Evolutionary conservation across 164 flowering plant genomes (phyloP).

Genomic region (Berberis vulgaris): DNA sequence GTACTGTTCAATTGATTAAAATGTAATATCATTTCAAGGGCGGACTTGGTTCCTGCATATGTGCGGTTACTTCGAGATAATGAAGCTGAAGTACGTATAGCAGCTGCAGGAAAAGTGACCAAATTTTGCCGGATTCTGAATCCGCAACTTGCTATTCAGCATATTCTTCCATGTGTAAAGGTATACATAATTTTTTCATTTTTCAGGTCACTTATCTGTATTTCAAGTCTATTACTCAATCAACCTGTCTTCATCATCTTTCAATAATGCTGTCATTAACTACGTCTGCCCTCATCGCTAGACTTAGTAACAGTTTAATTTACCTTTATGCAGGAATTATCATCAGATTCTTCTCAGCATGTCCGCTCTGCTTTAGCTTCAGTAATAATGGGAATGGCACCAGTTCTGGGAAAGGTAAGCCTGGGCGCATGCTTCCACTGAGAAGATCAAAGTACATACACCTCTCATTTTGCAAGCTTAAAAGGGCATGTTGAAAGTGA

Average conservation of each 20-base stretch:
- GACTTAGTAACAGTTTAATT: not conserved
- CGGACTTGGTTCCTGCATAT: constrained; percentile 93
- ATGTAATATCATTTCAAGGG: constrained; percentile 33
- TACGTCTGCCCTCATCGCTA: not conserved
- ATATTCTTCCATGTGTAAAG: constrained; percentile 98
- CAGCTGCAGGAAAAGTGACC: constrained; percentile 96
- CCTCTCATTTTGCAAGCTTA: too few species aligned
- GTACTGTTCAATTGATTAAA: constrained; percentile 2
- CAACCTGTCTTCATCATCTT: not conserved
- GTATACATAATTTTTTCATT: constrained; percentile 23
- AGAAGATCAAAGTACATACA: too few species aligned
- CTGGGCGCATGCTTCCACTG: not conserved
- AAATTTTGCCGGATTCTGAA: constrained; percentile 79
- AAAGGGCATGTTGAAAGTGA: too few species aligned
- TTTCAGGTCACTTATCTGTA: not conserved
- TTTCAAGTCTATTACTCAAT: not conserved
- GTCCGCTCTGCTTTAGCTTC: constrained; percentile 98
- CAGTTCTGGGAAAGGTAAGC: constrained; percentile 82
- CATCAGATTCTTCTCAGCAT: constrained; percentile 96
- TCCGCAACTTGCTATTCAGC: constrained; percentile 90
- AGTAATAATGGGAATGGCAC: constrained; percentile 99
- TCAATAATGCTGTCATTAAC: not conserved
- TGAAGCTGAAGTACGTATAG: constrained; percentile 98
- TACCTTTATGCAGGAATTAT: constrained; percentile 54
- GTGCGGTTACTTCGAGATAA: constrained; percentile 93